Evolutionary conservation across 2,329 filamentous ascomycete species (phyloP).

Genomic region (Claviceps quebecensis): DNA sequence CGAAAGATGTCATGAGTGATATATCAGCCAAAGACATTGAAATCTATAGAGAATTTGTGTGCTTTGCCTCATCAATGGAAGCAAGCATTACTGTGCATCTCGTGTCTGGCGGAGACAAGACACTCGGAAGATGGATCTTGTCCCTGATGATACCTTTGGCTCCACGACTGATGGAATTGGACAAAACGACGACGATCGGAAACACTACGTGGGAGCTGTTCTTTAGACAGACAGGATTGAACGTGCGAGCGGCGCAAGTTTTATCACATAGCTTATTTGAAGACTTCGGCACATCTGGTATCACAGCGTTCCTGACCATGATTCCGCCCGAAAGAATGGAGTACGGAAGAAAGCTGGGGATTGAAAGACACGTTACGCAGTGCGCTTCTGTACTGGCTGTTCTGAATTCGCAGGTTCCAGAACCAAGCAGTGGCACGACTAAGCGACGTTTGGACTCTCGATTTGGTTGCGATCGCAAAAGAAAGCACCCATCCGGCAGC

Average conservation of each 20-base stretch:
- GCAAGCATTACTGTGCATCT: constrained; percentile 28
- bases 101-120: constrained; percentile 34
- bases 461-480: too few species aligned
- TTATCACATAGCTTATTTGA: constrained; percentile 15
- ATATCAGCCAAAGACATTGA: constrained; percentile 26
- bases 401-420: not conserved
- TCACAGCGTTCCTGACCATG: constrained; percentile 20
- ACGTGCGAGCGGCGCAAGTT: constrained; percentile 22
- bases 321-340: constrained; percentile 8
- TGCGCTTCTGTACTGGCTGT: not conserved
- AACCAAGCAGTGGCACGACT: not conserved
- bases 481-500: too few species aligned
- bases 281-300: constrained; percentile 14
- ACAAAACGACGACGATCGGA: constrained; percentile 21
- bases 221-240: constrained; percentile 22
- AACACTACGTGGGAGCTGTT: constrained; percentile 28
- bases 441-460: too few species aligned
- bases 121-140: constrained; percentile 40
- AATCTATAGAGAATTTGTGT: constrained; percentile 35
- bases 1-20: constrained; percentile 26
- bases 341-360: constrained; percentile 16
- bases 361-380: constrained; percentile 10
- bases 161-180: constrained; percentile 13
- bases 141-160: constrained; percentile 34
- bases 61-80: constrained; percentile 30